These are phyloP conservation scores for Sugiyamaella japonica DNA, from an alignment of 1,139 yeast species.

Conservation along the genomic window DNA sequence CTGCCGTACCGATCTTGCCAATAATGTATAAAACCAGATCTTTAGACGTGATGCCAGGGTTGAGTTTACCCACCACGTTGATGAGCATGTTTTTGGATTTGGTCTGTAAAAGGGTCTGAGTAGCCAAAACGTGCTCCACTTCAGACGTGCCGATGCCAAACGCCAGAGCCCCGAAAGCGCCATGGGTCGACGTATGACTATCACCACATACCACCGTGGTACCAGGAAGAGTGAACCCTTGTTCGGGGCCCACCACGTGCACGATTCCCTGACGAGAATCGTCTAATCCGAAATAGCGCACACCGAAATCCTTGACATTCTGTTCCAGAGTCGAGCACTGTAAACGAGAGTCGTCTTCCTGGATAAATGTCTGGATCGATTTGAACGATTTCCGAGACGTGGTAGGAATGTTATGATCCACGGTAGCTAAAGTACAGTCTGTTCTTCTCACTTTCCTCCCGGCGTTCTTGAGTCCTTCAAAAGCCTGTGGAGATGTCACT, in stretches of 20 bases:
- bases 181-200: conserved; percentile 97
- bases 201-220: conserved; percentile 99
- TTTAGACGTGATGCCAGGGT: conserved; percentile 90
- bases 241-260: conserved; percentile 98
- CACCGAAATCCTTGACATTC: conserved; percentile 84
- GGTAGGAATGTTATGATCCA: conserved; percentile 97
- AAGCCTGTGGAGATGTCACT: conserved; percentile 98
- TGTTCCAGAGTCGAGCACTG: conserved; percentile 92
- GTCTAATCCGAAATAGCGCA: conserved; percentile 90
- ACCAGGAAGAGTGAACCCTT: conserved; percentile 97
- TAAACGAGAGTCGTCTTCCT: conserved; percentile 85
- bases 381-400: conserved; percentile 74
- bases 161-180: conserved; percentile 97
- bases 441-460: conserved; percentile 85
- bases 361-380: conserved; percentile 75
- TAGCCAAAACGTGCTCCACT: conserved; percentile 97
- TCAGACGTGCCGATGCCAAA: conserved; percentile 99
- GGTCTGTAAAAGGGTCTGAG: conserved; percentile 92
- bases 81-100: conserved; percentile 96
- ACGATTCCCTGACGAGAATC: conserved; percentile 97
- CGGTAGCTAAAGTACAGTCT: conserved; percentile 96
- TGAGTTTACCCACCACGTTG: conserved; percentile 75
- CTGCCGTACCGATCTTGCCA: conserved; percentile 97
- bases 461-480: conserved; percentile 88
- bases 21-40: conserved; percentile 92